A percentile compares a stretch with the other conserved stretches of the same genome.
phyloP scores from a whole-genome alignment of 1,284 basidiomycete genomes.

The Exobasidium cylindrosporum region DNA sequence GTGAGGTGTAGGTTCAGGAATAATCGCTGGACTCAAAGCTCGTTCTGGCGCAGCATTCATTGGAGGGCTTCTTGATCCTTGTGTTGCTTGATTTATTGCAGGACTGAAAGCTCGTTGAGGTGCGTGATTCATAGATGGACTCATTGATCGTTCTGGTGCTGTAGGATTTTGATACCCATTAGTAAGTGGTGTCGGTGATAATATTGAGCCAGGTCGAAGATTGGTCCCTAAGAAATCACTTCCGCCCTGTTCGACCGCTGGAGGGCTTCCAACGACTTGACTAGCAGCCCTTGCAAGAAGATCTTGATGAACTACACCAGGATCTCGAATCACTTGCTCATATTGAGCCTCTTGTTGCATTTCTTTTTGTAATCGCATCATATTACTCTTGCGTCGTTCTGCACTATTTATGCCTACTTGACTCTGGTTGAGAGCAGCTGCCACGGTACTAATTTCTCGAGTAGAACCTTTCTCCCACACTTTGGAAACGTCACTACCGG shows the following conservation, averaged over 20 bases:
- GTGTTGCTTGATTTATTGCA: neutral
- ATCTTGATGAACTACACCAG: constrained; percentile 33
- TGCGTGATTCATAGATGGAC: no score
- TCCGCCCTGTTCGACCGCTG: constrained; percentile 14
- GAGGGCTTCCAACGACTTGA: constrained; percentile 39
- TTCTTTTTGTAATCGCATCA: constrained; percentile 36
- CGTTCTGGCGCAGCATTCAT: neutral
- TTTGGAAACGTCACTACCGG: constrained; percentile 37
- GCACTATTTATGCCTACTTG: constrained; percentile 6
- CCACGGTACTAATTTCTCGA: neutral
- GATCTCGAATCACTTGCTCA: constrained; percentile 33
- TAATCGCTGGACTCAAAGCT: neutral
- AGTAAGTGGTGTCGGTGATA: neutral
- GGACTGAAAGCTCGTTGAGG: neutral
- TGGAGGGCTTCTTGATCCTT: neutral
- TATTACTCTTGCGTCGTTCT: constrained; percentile 30
- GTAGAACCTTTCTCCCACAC: constrained; percentile 30
- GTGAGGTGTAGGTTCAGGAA: no score
- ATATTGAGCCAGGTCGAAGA: constrained; percentile 14
- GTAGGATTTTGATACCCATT: neutral
- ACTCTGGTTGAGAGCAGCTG: constrained; percentile 1
- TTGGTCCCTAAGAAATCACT: neutral
- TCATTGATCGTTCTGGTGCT: no score
- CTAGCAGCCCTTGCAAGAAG: constrained; percentile 38
- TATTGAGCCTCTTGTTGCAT: constrained; percentile 42